phyloP scores from a whole-genome alignment of 176 grass and related monocot species.

The Zizania latifolia region DNA sequence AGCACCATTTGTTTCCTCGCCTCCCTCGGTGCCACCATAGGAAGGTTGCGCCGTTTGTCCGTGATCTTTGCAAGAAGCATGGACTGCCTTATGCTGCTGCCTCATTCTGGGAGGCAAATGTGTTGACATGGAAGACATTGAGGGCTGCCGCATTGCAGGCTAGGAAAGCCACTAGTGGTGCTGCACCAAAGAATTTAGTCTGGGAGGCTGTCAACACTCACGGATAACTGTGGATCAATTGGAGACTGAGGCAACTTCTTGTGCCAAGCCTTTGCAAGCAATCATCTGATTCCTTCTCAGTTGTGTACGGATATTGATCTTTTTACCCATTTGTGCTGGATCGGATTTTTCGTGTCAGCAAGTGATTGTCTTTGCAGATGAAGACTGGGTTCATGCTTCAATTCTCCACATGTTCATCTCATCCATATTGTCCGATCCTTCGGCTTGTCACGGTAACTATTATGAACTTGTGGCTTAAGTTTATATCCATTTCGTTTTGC shows the following conservation, averaged over 20 bases:
- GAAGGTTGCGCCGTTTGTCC: slow-evolving; percentile 53
- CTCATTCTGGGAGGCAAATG: slow-evolving; percentile 78
- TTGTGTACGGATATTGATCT: slow-evolving; percentile 37
- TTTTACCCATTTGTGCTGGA: background rate
- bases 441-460: slow-evolving; percentile 29
- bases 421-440: background rate
- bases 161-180: slow-evolving; percentile 26
- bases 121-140: slow-evolving; percentile 54
- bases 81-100: slow-evolving; percentile 41
- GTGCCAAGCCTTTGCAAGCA: slow-evolving; percentile 5
- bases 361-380: slow-evolving; percentile 19
- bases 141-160: slow-evolving; percentile 77
- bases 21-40: slow-evolving; percentile 71
- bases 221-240: slow-evolving; percentile 33
- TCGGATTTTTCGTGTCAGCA: slow-evolving; percentile 44
- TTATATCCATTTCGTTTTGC: slow-evolving; percentile 13
- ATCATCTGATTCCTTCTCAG: slow-evolving; percentile 23
- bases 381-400: slow-evolving; percentile 34
- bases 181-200: slow-evolving; percentile 51
- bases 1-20: slow-evolving; percentile 93
- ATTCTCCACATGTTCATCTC: slow-evolving; percentile 11
- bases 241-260: background rate
- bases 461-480: slow-evolving; percentile 11
- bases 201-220: slow-evolving; percentile 95
- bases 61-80: slow-evolving; percentile 94